Percentiles rank a stretch among this genome's conserved stretches.
Conservation (phyloP, 805 yeast genomes). For the Zygoascus biomembranicola region DNA sequence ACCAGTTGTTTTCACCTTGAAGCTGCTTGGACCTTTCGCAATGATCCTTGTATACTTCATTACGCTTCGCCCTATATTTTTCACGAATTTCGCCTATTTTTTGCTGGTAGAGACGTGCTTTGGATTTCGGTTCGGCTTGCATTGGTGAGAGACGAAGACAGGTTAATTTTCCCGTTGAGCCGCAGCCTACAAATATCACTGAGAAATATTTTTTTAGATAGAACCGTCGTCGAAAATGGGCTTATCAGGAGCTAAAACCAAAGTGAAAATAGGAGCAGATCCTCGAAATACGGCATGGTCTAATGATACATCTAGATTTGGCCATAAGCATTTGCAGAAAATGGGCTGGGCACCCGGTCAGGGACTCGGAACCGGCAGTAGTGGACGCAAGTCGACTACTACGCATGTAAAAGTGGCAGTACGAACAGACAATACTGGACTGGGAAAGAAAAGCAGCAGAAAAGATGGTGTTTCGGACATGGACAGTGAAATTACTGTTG, state of each 20-base stretch:
- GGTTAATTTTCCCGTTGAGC: background rate
- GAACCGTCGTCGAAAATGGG: constrained; percentile 22
- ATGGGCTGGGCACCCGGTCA: constrained; percentile 91
- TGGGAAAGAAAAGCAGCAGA: constrained; percentile 58
- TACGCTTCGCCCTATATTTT: background rate
- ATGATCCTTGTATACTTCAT: background rate
- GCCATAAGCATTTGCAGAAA: constrained; percentile 73
- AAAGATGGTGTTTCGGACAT: constrained; percentile 40
- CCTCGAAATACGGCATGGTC: constrained; percentile 96
- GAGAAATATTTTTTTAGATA: background rate
- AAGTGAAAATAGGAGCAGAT: constrained; percentile 82
- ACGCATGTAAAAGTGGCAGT: constrained; percentile 75
- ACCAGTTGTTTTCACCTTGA: background rate
- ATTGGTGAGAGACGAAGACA: background rate
- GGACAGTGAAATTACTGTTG: constrained; percentile 74
- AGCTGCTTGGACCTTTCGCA: background rate
- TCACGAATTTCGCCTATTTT: background rate
- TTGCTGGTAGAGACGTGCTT: background rate
- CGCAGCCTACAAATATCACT: background rate
- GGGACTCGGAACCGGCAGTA: constrained; percentile 60
- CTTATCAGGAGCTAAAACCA: constrained; percentile 55
- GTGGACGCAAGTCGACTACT: constrained; percentile 48
- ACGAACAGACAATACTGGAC: constrained; percentile 76
- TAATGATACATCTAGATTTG: constrained; percentile 61
- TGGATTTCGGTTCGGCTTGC: background rate